phyloP scores from a whole-genome alignment of 1,139 yeast genomes.

The Sugiyamaella grinbergsii region DNA sequence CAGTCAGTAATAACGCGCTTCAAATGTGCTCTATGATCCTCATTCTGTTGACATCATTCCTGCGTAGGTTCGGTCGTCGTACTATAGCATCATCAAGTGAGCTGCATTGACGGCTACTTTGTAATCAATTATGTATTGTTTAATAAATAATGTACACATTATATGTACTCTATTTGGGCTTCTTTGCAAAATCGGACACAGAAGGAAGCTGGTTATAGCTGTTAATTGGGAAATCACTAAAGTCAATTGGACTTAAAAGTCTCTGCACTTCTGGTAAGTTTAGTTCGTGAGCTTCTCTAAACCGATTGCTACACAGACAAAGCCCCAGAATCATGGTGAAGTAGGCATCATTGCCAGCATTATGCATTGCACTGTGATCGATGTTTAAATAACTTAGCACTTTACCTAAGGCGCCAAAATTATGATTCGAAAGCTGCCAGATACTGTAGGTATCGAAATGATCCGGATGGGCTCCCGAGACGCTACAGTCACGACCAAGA shows the following conservation, averaged over 20 bases:
- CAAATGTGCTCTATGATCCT: too few species aligned
- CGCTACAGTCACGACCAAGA: slow-evolving; percentile 34
- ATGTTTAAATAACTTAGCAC: slow-evolving; percentile 55
- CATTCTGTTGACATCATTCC: too few species aligned
- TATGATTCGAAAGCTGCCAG: slow-evolving; percentile 49
- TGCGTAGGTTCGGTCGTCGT: too few species aligned
- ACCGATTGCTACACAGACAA: slow-evolving; percentile 39
- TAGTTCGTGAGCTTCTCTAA: slow-evolving; percentile 7
- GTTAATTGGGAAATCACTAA: slow-evolving; percentile 8
- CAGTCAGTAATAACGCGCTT: too few species aligned
- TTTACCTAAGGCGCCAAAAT: slow-evolving; percentile 54
- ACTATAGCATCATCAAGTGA: too few species aligned
- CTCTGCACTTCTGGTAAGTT: slow-evolving; percentile 4
- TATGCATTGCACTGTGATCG: slow-evolving; percentile 68
- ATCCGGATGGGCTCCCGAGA: slow-evolving; percentile 38
- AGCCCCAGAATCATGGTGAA: slow-evolving; percentile 60
- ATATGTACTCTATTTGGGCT: background rate
- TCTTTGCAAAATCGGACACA: background rate
- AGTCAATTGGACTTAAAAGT: background rate
- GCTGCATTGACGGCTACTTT: too few species aligned
- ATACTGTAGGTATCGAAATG: slow-evolving; percentile 53
- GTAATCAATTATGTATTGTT: background rate
- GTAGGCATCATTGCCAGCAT: slow-evolving; percentile 84
- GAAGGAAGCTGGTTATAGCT: background rate
- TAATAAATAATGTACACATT: background rate